Evolutionary conservation across 2,329 filamentous ascomycete species (phyloP).

Genomic region (Cladophialophora carrionii): DNA sequence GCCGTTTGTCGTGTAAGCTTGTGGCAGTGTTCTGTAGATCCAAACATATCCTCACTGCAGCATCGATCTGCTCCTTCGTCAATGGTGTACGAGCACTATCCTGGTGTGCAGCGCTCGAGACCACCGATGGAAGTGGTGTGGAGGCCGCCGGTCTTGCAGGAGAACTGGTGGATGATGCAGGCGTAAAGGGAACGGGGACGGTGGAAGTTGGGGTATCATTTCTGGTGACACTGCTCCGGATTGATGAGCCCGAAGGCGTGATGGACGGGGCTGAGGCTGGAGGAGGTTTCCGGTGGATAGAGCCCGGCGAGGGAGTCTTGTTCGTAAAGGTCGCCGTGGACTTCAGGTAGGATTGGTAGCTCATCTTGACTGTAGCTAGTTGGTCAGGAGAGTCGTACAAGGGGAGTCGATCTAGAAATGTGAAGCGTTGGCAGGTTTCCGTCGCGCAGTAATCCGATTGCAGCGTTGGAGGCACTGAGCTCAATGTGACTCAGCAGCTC

Average conservation of each 20-base stretch:
- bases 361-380: conserved; percentile 21
- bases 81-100: conserved; percentile 37
- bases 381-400: neutral
- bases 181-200: conserved; percentile 17
- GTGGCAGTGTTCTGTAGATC: conserved; percentile 51
- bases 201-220: conserved; percentile 17
- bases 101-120: neutral
- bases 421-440: neutral
- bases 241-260: conserved; percentile 17
- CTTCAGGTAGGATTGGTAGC: conserved; percentile 31
- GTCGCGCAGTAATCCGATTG: neutral
- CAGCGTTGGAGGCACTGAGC: neutral
- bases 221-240: conserved; percentile 19
- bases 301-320: conserved; percentile 25
- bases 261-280: conserved; percentile 1
- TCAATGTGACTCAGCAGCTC: neutral
- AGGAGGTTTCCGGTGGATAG: conserved; percentile 32
- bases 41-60: conserved; percentile 48
- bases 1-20: conserved; percentile 51
- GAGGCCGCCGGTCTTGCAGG: neutral
- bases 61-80: conserved; percentile 47
- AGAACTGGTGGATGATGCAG: conserved; percentile 22
- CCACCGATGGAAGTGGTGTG: conserved; percentile 6
- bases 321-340: conserved; percentile 22
- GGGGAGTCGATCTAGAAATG: neutral